Base-by-base conservation (phyloP, 768 basidiomycete genomes). In the Amanita thiersii region DNA sequence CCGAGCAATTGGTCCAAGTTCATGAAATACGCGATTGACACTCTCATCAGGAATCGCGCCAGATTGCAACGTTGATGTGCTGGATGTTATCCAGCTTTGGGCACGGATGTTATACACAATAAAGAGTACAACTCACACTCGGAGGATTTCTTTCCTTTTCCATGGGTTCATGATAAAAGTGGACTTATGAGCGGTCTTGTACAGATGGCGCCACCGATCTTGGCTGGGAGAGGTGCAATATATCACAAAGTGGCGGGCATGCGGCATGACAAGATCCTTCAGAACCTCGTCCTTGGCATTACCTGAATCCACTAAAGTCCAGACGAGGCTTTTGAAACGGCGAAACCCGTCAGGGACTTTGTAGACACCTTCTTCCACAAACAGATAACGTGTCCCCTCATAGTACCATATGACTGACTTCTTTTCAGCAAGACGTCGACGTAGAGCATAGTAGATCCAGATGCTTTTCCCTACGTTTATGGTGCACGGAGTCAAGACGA, bases 91-190 rank as follows among this genome's bases (percentile, higher is more conserved):
- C 40, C 12, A 29, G 43, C 31, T 33, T 40, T 48, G 46, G 21
- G 38, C 42, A 44, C 50, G 33, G 44, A 43, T 40, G 33, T 35
- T 37, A 37, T 40, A 19, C 5, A 31, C 35, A 39, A 24, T 29
- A 40, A 50, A 43, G 7, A 38, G 36, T 21, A 32, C 17, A 40
- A 44, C 51, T 46, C 36, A 52, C 51, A 34, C 33, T 36, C 34
- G 28, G 39, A 40, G 21, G 4, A 50, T 48, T 31, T 50, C 49
- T 25, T 37, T 48, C 26, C 47, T 31, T 20, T 30, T 44, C 49
- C 51, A 52, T 24, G 51, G 51, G 33, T 52, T 52, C 49, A 52
- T 52, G 42, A 50, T 48, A 18, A 50, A n/a, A 15, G 3, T 45
- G 25, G 21, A 2, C 0, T 10, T 2, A 19, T 34, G 47, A 37